Evolutionary conservation across 768 basidiomycete species (phyloP), one percentile per base, ranked within the genome.

Genomic region (Lactifluus piperatus): DNA sequence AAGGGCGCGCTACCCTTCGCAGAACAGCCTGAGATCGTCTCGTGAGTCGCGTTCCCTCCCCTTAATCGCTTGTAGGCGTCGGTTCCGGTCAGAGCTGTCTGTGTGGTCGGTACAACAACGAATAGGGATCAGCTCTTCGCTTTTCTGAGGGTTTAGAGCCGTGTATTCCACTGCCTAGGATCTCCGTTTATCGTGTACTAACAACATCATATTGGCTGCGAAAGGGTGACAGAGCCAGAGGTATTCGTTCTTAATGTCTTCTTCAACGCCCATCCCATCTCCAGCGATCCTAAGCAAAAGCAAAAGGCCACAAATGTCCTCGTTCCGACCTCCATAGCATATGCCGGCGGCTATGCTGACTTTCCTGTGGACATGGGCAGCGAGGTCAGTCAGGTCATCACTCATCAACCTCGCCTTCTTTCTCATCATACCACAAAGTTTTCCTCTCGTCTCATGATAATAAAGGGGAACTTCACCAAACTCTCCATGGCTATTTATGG

Each of bases 381-480:
- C 9, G 85, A 90, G 71, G 90, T 83, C 65, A 56, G 80, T 73
- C 9, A 20, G 13, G 14, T 4, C 22, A 9, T n/a, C 14, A 13
- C 41, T 50, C 48, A 9, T 27, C 20, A 6, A 18, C 4, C 29
- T n/a, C 9, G 20, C 16, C 56, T 56, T 66, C 44, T 64, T 46
- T 56, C 32, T 37, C 47, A 47, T 53, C 58, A 49, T 45, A 24
- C 20, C 22, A 52, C 44, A 30, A 26, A 88, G 85, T 83, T 80
- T 68, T 80, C 84, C 4, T 89, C 88, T 22, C 84, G 89, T 45
- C 75, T 91, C 30, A 83, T 92, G 79, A 86, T 91, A 57, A 77
- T 92, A 62, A 85, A 84, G 66, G 90, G 89, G n/a, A 74, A 79
- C 36, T 91, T 89, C 69, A 72, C 80, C 50, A 74, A 73, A 58